A percentile compares a stretch with the other conserved stretches of the same genome.
phyloP scores from a whole-genome alignment of 768 basidiomycete genomes.

The Psilocybe cubensis region DNA sequence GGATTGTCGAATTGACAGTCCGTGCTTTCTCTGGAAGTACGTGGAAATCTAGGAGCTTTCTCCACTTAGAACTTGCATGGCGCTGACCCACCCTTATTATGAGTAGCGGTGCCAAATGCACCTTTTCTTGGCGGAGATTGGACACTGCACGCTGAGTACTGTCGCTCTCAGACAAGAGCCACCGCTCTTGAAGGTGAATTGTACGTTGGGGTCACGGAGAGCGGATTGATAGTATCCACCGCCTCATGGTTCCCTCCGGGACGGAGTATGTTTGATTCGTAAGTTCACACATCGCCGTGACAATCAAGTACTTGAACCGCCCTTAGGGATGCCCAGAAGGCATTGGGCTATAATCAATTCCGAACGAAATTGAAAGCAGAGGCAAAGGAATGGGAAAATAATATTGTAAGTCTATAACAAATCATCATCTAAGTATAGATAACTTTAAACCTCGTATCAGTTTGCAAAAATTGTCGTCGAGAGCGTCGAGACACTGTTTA shows the following conservation, averaged over 20 bases:
- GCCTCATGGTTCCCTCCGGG: constrained; percentile 2
- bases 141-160: neutral
- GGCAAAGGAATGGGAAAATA: neutral
- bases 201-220: neutral
- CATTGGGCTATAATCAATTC: constrained; percentile 1
- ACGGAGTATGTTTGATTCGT: neutral
- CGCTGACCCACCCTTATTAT: neutral
- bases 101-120: neutral
- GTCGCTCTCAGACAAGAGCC: neutral
- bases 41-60: neutral
- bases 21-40: neutral
- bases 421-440: neutral
- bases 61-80: neutral
- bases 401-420: neutral
- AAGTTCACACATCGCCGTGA: neutral
- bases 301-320: neutral
- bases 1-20: neutral
- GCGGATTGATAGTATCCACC: neutral
- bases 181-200: constrained; percentile 1
- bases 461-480: neutral
- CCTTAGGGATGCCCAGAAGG: neutral
- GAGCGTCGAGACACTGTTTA: neutral
- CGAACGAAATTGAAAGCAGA: neutral
- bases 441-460: neutral
- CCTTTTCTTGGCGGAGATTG: neutral